A percentile compares a stretch with the other conserved stretches of the same genome.
These are phyloP conservation scores for Metarhizium guizhouense DNA, from an alignment of 2,329 filamentous ascomycete species.

Conservation along the genomic window DNA sequence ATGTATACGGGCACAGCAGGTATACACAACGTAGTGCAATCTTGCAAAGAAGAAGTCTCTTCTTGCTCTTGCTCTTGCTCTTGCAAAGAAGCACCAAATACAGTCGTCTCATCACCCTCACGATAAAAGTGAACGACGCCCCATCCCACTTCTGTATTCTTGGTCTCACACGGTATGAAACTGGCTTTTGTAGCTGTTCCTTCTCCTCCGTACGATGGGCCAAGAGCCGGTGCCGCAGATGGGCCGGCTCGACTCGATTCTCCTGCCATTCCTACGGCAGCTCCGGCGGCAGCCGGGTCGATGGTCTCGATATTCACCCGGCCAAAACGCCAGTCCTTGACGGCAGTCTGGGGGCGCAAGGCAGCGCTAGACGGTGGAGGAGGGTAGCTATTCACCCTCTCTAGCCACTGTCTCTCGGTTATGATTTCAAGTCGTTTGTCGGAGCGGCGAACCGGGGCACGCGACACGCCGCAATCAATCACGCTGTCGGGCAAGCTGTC, in stretches of 20 bases:
- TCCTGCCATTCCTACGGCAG: conserved; percentile 21
- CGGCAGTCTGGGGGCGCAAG: conserved; percentile 39
- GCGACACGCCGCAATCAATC: conserved; percentile 41
- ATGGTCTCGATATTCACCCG: conserved; percentile 72
- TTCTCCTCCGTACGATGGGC: conserved; percentile 45
- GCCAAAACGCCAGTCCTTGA: conserved; percentile 72
- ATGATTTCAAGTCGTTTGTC: conserved; percentile 28
- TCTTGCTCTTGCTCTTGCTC: conserved; percentile 15
- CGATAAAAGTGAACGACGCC: conserved; percentile 91
- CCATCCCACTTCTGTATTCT: conserved; percentile 74
- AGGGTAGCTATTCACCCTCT: conserved; percentile 31
- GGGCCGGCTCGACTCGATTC: conserved; percentile 32
- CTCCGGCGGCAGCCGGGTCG: conserved; percentile 43
- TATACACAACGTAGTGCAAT: conserved; percentile 85
- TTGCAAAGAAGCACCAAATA: conserved; percentile 18
- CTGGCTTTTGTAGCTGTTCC: conserved; percentile 76
- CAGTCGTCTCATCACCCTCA: conserved; percentile 66
- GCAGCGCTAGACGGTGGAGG: conserved; percentile 33
- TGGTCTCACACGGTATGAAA: conserved; percentile 62
- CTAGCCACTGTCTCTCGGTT: conserved; percentile 30
- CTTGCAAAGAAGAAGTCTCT: conserved; percentile 32
- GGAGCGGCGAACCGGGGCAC: conserved; percentile 20
- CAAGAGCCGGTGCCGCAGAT: conserved; percentile 42
- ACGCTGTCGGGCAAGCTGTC: conserved; percentile 17
- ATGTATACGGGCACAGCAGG: conserved; percentile 92